Evolutionary conservation across 345 rosid species (phyloP).

Genomic region (Adansonia digitata): DNA sequence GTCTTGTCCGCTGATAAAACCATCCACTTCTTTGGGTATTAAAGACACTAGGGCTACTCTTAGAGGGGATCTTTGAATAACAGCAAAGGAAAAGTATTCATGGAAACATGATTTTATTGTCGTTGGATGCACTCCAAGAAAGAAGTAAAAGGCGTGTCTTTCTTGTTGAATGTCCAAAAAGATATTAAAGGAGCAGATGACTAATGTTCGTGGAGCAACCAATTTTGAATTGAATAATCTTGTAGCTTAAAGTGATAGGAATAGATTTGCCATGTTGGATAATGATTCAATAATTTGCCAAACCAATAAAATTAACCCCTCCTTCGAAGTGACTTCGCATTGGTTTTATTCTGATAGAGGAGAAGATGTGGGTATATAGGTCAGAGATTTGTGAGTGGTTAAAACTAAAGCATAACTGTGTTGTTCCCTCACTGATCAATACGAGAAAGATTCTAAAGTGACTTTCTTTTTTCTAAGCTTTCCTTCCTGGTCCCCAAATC

Average conservation of each 20-base stretch:
- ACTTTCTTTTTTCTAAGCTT: not conserved
- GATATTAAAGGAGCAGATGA: conserved; percentile 1
- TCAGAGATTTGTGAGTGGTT: not conserved
- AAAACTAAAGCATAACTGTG: not conserved
- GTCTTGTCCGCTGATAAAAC: not conserved
- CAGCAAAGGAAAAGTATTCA: not conserved
- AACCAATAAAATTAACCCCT: not conserved
- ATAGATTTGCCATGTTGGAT: not conserved
- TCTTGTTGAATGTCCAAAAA: conserved; percentile 5
- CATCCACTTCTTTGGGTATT: not conserved
- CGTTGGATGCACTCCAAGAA: not conserved
- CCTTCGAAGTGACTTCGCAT: not conserved
- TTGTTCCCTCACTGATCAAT: not conserved
- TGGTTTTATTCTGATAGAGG: not conserved
- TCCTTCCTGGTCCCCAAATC: not conserved
- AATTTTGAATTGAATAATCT: not conserved
- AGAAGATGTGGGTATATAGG: not conserved
- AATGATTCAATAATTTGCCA: not conserved
- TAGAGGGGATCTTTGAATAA: not conserved
- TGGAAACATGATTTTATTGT: not conserved
- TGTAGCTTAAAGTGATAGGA: not conserved
- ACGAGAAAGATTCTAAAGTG: not conserved
- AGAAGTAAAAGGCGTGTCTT: not conserved
- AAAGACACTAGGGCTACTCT: not conserved
- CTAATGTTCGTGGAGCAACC: conserved; percentile 8